Evolutionary conservation across 768 basidiomycete species (phyloP).

Genomic region (Lactarius quietus): DNA sequence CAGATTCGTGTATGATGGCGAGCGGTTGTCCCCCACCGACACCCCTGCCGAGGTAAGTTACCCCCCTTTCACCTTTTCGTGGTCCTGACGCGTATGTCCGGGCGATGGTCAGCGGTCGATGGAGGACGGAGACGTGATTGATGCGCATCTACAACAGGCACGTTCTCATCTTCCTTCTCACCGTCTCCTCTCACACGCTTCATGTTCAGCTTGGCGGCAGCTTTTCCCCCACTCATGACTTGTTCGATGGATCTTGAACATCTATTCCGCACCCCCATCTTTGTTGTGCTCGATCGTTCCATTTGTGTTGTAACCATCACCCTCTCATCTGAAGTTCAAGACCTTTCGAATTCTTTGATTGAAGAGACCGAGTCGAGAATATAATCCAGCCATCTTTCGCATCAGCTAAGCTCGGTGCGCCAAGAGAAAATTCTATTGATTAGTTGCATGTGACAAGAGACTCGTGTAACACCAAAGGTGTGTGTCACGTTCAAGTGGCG

Average conservation of each 20-base stretch:
- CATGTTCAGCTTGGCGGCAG: slow-evolving; percentile 15
- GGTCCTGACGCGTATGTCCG: slow-evolving; percentile 2
- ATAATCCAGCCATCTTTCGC: not conserved
- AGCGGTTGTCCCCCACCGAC: slow-evolving; percentile 19
- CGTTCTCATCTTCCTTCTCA: not conserved
- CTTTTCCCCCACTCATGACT: slow-evolving; percentile 1
- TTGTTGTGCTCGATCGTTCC: not conserved
- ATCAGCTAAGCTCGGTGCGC: not conserved
- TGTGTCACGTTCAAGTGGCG: not conserved
- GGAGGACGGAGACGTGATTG: slow-evolving; percentile 26
- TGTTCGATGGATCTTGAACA: not conserved
- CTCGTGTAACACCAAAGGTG: not conserved
- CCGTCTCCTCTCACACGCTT: not conserved
- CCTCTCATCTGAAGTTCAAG: slow-evolving; percentile 2
- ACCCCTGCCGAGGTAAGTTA: slow-evolving; percentile 21
- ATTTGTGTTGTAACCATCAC: slow-evolving; percentile 18
- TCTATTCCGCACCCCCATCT: not conserved
- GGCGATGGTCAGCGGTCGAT: slow-evolving; percentile 11
- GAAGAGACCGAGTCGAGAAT: not conserved
- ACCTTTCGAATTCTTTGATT: not conserved
- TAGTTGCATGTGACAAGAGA: not conserved
- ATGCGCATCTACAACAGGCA: slow-evolving; percentile 25
- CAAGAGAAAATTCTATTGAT: not conserved
- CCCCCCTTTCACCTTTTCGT: not conserved
- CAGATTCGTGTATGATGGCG: slow-evolving; percentile 24